Conservation (phyloP, 345 rosid species). For the Murraya paniculata region DNA sequence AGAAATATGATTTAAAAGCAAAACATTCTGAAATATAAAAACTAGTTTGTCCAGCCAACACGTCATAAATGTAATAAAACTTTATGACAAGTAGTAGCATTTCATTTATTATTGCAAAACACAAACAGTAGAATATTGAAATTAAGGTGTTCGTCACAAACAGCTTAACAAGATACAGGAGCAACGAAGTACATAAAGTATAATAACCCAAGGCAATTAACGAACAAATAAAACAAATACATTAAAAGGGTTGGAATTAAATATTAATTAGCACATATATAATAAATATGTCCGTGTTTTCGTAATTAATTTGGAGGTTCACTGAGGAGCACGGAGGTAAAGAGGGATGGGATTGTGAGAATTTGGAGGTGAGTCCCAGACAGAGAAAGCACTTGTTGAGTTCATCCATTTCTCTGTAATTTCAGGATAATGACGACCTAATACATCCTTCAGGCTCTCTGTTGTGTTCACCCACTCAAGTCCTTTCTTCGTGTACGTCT, state of each 20-base stretch:
- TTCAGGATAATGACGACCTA: conserved; percentile 53
- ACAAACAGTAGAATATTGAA: neutral
- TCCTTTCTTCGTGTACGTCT: conserved; percentile 51
- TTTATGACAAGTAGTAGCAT: neutral
- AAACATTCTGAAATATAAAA: too few relatives aligned
- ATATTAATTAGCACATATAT: neutral
- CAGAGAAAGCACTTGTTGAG: conserved; percentile 55
- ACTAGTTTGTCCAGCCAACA: too few relatives aligned
- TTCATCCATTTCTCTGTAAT: conserved; percentile 53
- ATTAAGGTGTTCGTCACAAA: neutral
- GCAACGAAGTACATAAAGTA: too few relatives aligned
- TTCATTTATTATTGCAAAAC: neutral
- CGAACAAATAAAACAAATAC: neutral
- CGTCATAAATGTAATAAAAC: too few relatives aligned
- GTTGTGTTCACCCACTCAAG: conserved; percentile 56
- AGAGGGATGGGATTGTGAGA: conserved; percentile 38
- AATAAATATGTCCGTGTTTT: too few relatives aligned
- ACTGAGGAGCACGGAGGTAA: conserved; percentile 41
- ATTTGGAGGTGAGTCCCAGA: conserved; percentile 49
- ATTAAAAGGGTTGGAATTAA: neutral
- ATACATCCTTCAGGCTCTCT: conserved; percentile 45
- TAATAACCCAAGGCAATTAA: neutral
- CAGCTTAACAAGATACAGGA: neutral
- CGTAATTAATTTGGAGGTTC: neutral
- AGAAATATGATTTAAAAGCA: too few relatives aligned